Percentiles rank a stretch among this genome's conserved stretches.
phyloP scores from a whole-genome alignment of 129 eudicot genomes.

The carrot (Daucus carota) region DH1_v3.0 NC_030387.2:8047501-8048000 shows the following conservation, averaged over 20 bases:
- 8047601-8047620: background rate
- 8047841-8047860: background rate
- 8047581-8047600: background rate
- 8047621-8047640: no score
- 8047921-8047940: background rate
- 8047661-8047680: background rate
- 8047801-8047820: background rate
- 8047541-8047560: background rate
- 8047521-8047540: conserved; percentile 24
- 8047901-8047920: background rate
- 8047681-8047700: background rate
- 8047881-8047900: background rate
- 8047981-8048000: background rate
- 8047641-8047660: no score
- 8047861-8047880: background rate
- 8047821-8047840: background rate
- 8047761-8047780: background rate
- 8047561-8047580: background rate
- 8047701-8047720: background rate
- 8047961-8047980: background rate
- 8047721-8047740: background rate
- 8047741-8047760: background rate
- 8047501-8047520: conserved; percentile 33
- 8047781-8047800: background rate
- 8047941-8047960: background rate